Conservation (phyloP, 129 eudicot genomes). For the Saposhnikovia divaricata region DNA sequence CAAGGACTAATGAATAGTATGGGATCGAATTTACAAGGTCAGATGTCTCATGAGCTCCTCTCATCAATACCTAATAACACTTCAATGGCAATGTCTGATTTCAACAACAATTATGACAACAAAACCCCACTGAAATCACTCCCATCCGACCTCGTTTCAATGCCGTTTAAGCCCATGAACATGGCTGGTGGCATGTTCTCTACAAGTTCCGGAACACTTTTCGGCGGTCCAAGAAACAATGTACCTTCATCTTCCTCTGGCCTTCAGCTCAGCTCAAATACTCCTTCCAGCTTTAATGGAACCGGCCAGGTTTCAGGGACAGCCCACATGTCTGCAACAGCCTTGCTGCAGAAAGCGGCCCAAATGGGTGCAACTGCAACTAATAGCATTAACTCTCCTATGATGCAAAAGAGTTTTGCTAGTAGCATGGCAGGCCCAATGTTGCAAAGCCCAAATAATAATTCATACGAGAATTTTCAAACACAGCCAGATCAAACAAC, state of each 20-base stretch:
- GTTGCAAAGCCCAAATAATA: slow-evolving; percentile 25
- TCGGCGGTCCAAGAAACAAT: slow-evolving; percentile 39
- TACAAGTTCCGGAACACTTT: slow-evolving; percentile 41
- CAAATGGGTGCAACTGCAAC: slow-evolving; percentile 61
- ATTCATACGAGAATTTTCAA: slow-evolving; percentile 28
- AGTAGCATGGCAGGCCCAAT: slow-evolving; percentile 46
- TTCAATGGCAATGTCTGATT: slow-evolving; percentile 51
- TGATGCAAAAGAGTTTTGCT: slow-evolving; percentile 68
- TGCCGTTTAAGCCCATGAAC: slow-evolving; percentile 60
- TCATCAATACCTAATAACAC: slow-evolving; percentile 26
- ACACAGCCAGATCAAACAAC: slow-evolving; percentile 29
- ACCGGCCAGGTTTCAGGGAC: slow-evolving; percentile 26
- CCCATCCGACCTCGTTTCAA: slow-evolving; percentile 44
- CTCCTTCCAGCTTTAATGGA: slow-evolving; percentile 24
- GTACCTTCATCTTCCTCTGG: slow-evolving; percentile 56
- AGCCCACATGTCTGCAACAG: slow-evolving; percentile 75
- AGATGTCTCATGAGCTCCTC: slow-evolving; percentile 33
- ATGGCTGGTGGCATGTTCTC: slow-evolving; percentile 62
- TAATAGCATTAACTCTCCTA: slow-evolving; percentile 61
- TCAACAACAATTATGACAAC: slow-evolving; percentile 34
- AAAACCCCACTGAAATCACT: slow-evolving; percentile 31
- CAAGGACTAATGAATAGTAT: slow-evolving; percentile 32
- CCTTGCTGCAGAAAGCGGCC: slow-evolving; percentile 77
- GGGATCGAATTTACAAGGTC: slow-evolving; percentile 31
- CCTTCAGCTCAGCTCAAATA: slow-evolving; percentile 64